phyloP scores from a whole-genome alignment of 306 rosid genomes.

The Amphicarpaea edgeworthii region DNA sequence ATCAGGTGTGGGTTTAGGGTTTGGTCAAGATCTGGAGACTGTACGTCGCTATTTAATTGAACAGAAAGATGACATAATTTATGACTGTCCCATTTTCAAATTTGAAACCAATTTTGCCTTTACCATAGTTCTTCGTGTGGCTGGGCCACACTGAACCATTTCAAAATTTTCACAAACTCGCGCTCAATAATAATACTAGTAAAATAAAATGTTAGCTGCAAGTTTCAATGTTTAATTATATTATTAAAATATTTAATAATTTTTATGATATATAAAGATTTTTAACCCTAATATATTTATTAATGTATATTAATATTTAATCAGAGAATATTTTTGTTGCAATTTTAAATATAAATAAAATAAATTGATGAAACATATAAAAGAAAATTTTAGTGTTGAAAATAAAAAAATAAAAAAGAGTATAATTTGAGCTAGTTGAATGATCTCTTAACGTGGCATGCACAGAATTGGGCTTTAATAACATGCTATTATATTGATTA shows the following conservation, averaged over 20 bases:
- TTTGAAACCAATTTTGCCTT: not conserved
- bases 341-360: too few species aligned
- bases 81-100: not conserved
- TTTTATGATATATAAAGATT: too few species aligned
- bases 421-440: not conserved
- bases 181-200: not conserved
- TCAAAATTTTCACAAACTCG: not conserved
- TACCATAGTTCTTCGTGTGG: not conserved
- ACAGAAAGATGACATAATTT: not conserved
- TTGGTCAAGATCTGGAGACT: slow-evolving; percentile 39
- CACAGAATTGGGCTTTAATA: not conserved
- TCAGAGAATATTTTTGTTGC: too few species aligned
- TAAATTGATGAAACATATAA: too few species aligned
- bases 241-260: too few species aligned
- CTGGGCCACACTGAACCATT: not conserved
- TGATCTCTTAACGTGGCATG: not conserved
- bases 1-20: slow-evolving; percentile 2
- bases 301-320: too few species aligned
- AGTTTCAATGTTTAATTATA: too few species aligned
- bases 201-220: not conserved
- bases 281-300: too few species aligned
- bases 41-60: not conserved
- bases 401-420: not conserved
- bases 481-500: not conserved
- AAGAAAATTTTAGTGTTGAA: too few species aligned